Evolutionary conservation across 257 asterid species (phyloP).

Genomic region (Capsicum baccatum): DNA sequence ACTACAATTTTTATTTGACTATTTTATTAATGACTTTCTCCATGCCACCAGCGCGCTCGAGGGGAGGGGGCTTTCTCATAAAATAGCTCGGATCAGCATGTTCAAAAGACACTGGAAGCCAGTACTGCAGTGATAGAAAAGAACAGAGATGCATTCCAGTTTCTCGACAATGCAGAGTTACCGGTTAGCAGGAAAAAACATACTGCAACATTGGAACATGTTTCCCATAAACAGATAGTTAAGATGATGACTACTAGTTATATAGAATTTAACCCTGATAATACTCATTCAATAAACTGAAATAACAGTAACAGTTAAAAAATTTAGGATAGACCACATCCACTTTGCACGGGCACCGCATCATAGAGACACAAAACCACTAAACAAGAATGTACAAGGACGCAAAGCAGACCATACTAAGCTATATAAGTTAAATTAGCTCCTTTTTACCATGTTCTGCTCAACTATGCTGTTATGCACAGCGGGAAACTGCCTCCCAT

Average conservation of each 20-base stretch:
- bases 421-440: neutral
- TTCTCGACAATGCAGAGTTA: neutral
- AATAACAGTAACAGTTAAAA: neutral
- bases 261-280: neutral
- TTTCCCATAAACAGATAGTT: neutral
- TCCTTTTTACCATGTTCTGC: neutral
- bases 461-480: neutral
- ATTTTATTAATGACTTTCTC: neutral
- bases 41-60: neutral
- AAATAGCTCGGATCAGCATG: neutral
- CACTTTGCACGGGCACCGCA: neutral
- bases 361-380: no score
- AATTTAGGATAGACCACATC: neutral
- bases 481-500: neutral
- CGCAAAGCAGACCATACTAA: neutral
- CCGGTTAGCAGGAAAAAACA: neutral
- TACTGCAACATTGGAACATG: neutral
- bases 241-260: neutral
- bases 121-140: neutral
- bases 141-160: constrained; percentile 12
- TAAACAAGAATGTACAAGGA: neutral
- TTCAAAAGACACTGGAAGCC: neutral
- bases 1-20: neutral
- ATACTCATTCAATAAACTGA: neutral
- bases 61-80: neutral